These are phyloP conservation scores for Tricholoma matsutake DNA, from an alignment of 768 basidiomycete genomes.

Conservation along the genomic window DNA sequence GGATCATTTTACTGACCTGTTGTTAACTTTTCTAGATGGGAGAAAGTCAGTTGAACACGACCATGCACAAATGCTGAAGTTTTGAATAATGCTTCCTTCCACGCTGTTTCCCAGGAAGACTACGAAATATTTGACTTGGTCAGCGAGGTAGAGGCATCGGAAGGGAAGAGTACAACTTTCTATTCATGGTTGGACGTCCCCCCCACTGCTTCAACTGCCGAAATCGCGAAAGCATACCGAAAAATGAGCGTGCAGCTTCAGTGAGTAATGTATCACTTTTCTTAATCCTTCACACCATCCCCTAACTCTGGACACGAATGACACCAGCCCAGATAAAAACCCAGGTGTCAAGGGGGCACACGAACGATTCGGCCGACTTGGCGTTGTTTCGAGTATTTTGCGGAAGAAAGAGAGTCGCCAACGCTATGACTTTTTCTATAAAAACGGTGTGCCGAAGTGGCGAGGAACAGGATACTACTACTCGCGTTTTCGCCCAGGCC, in stretches of 20 bases:
- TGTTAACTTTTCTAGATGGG: slow-evolving; percentile 51
- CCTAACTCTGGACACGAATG: not conserved
- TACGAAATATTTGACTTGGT: slow-evolving; percentile 97
- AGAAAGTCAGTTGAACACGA: slow-evolving; percentile 45
- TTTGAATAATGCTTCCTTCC: not conserved
- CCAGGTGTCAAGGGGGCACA: slow-evolving; percentile 77
- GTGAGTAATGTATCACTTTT: slow-evolving; percentile 43
- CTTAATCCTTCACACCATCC: not conserved
- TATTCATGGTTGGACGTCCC: slow-evolving; percentile 91
- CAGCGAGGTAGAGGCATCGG: slow-evolving; percentile 70
- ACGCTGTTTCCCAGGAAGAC: slow-evolving; percentile 63
- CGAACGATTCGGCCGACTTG: slow-evolving; percentile 89
- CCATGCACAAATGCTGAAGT: not conserved
- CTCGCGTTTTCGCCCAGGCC: slow-evolving; percentile 90
- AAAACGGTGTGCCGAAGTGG: slow-evolving; percentile 97
- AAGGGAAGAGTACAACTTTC: slow-evolving; percentile 94
- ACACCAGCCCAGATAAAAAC: slow-evolving; percentile 89
- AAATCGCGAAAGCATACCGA: slow-evolving; percentile 88
- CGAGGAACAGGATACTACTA: slow-evolving; percentile 97
- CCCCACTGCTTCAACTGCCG: slow-evolving; percentile 63
- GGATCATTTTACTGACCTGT: slow-evolving; percentile 1
- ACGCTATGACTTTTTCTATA: slow-evolving; percentile 93
- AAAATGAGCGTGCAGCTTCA: slow-evolving; percentile 89
- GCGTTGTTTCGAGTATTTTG: slow-evolving; percentile 81
- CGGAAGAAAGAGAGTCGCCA: slow-evolving; percentile 72